Conservation (phyloP, 331 rosid genomes). For the Cydonia oblonga region DNA sequence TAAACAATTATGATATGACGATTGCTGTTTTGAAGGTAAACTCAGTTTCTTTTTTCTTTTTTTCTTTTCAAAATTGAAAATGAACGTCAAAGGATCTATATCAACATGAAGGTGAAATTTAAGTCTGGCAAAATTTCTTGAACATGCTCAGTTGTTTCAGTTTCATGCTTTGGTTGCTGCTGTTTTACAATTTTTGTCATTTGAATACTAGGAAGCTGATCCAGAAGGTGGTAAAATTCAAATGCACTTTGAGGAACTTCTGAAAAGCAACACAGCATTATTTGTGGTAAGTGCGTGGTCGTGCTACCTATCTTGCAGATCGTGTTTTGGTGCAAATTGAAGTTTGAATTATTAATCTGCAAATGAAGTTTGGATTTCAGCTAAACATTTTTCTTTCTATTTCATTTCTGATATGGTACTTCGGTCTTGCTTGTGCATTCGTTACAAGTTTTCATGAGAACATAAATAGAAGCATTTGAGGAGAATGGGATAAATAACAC, state of each 20-base stretch:
- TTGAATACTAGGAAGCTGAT: slow-evolving; percentile 72
- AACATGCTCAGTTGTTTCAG: background rate
- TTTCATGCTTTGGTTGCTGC: background rate
- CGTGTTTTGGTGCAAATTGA: background rate
- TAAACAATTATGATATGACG: slow-evolving; percentile 95
- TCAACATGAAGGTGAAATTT: background rate
- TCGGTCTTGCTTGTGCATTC: background rate
- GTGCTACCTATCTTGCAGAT: background rate
- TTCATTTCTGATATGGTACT: background rate
- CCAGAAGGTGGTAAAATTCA: slow-evolving; percentile 91
- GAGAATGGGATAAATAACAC: background rate
- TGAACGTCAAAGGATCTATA: background rate
- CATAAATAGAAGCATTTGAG: background rate
- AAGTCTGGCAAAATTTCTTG: background rate
- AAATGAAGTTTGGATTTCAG: background rate
- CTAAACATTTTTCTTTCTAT: background rate
- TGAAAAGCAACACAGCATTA: slow-evolving; percentile 85
- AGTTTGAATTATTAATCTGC: background rate
- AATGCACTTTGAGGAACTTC: slow-evolving; percentile 84
- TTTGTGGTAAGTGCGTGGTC: slow-evolving; percentile 62
- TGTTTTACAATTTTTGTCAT: slow-evolving; percentile 5
- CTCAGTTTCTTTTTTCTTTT: background rate
- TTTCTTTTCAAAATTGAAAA: background rate
- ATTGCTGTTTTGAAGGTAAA: slow-evolving; percentile 86
- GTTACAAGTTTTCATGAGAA: background rate